phyloP scores from a whole-genome alignment of 306 rosid genomes.

The Prunus padus region DNA sequence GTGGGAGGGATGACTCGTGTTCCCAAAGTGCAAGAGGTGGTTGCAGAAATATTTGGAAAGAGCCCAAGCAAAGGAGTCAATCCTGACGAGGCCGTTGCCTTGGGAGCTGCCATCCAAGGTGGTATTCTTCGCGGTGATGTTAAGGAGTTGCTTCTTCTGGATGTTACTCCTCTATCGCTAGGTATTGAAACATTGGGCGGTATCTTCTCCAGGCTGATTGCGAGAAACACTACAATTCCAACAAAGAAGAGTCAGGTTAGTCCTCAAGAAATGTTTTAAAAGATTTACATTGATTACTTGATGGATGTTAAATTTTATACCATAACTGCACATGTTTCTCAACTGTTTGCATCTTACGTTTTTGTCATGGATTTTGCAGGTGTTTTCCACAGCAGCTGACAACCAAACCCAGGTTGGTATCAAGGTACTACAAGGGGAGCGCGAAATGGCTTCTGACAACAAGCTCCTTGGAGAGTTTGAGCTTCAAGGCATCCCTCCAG shows the following conservation, averaged over 20 bases:
- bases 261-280: background rate
- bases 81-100: constrained; percentile 93
- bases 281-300: background rate
- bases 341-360: background rate
- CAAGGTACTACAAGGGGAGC: constrained; percentile 91
- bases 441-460: constrained; percentile 91
- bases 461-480: constrained; percentile 85
- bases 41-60: constrained; percentile 67
- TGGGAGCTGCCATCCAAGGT: constrained; percentile 95
- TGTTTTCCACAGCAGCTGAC: constrained; percentile 87
- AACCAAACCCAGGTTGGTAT: constrained; percentile 89
- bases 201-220: constrained; percentile 76
- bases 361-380: constrained; percentile 35
- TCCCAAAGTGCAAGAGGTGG: constrained; percentile 93
- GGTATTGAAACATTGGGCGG: constrained; percentile 96
- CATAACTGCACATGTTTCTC: background rate
- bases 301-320: too few species aligned
- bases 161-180: constrained; percentile 84
- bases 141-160: constrained; percentile 78
- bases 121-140: constrained; percentile 94
- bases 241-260: constrained; percentile 91
- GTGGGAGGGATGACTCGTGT: constrained; percentile 98
- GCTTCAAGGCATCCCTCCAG: constrained; percentile 80
- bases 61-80: constrained; percentile 90
- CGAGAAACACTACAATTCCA: constrained; percentile 84